phyloP scores from a whole-genome alignment of 768 basidiomycete species.

The Trametes coccinea region DNA sequence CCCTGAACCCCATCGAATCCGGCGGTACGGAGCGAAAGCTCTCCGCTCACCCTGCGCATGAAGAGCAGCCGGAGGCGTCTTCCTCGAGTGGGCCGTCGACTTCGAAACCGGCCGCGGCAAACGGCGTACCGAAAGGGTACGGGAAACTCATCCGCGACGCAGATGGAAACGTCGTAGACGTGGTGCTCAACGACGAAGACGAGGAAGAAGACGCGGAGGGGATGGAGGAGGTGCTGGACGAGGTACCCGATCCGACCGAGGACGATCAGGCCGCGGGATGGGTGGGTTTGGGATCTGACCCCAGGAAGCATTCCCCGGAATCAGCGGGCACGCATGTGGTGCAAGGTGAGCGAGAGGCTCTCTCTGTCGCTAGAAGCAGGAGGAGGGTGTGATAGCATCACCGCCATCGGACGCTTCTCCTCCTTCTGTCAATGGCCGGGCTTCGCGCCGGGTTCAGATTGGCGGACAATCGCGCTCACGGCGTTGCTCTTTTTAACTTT shows the following conservation, averaged over 20 bases:
- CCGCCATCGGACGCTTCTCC: conserved; percentile 9
- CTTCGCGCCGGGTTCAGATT: conserved; percentile 2
- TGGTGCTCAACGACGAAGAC: conserved; percentile 64
- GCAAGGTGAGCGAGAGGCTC: conserved; percentile 38
- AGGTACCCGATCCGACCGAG: conserved; percentile 32
- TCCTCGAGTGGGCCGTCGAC: conserved; percentile 12
- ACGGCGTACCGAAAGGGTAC: conserved; percentile 56
- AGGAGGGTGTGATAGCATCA: conserved; percentile 15
- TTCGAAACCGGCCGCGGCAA: background rate
- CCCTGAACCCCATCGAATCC: conserved; percentile 64
- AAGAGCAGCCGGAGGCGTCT: conserved; percentile 23
- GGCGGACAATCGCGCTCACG: conserved; percentile 19
- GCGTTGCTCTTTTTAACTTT: background rate
- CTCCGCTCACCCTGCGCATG: conserved; percentile 17
- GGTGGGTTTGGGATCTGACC: conserved; percentile 30
- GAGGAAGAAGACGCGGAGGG: conserved; percentile 36
- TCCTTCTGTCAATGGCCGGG: conserved; percentile 5
- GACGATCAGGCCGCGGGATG: conserved; percentile 28
- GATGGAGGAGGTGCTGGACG: conserved; percentile 38
- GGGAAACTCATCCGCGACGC: conserved; percentile 84
- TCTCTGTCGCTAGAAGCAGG: background rate
- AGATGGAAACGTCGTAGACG: conserved; percentile 68
- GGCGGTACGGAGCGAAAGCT: conserved; percentile 62
- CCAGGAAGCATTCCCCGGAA: conserved; percentile 26
- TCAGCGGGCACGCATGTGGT: conserved; percentile 33